Base-by-base conservation (phyloP, 2,329 filamentous ascomycete species). In the Tolypocladium tundrense region DNA sequence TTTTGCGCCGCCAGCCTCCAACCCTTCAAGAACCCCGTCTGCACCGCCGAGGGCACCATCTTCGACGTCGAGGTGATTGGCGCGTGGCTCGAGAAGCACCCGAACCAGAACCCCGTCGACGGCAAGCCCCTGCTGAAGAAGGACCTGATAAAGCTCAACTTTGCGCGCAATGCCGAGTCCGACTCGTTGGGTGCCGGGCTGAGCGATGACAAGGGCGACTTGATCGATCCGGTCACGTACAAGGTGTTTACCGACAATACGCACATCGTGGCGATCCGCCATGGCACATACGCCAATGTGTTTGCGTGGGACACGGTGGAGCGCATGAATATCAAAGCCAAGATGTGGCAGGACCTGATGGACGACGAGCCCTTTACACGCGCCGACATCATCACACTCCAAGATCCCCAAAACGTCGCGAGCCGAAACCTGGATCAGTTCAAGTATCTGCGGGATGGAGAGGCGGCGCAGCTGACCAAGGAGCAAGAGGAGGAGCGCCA, bases 231-330 rank as follows among this genome's bases (percentile, higher is more conserved):
- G 0, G 93, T 99, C 53, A 97, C 92, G 0, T 97, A 90, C 79
- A 99, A 99, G 73, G 89, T 96, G 48, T 91, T 99, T 68, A 99
- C 94, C 53, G 91, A 99, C 71, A 97, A 97, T 73, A 97, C 94
- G 4, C 94, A 97, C 72, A 90, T 99, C 59, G 90, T 97, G 52
- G 93, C 92, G 19, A 80, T 99, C 62, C 82, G 85, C 58, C 85
- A 88, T 72, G 85, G 84, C 57, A 88, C 80, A 57, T 93, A 92
- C 59, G 93, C 93, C 54, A 99, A 99, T 73, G 94, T 96, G 5
- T 99, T 97, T 70, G 87, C 92, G 1, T 97, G 88, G 84, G 95
- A 99, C 68, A 99, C 95, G 1, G 85, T 99, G 42, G 90, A 97
- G 73, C 83, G 90, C 66, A 84, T 99, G 76, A 99, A 99, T 72